Evolutionary conservation across 148 eudicot genomes (phyloP), one percentile per base, ranked within the genome.

Genomic region (Vaccinium vitisidaea): DNA sequence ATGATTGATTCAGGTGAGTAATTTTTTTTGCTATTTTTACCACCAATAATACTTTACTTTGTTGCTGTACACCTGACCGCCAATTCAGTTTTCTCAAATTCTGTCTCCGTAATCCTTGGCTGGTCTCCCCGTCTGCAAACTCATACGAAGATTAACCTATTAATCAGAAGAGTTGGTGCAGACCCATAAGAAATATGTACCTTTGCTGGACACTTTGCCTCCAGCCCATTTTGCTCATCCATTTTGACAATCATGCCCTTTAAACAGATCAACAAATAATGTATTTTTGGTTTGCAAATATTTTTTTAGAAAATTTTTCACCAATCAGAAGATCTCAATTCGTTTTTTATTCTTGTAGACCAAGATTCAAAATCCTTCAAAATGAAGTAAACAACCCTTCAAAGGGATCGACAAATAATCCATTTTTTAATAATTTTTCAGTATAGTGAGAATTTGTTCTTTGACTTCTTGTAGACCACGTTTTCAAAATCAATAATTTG

Each of bases 1-100:
- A 46, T 13, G 19, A 19, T 49, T 81, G 70, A 13, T 75, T 48
- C 58, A 58, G 80, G 84, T 83, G 73, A 58, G 81, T 58, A 58
- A 27, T 25, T 81, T 16, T 30, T 74, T 39, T 25, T n/a, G 67
- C 25, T 15, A 53, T 53, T 69, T 16, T 5, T 25, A 67, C 13
- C 6, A 52, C 39, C 23, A 9, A 76, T 77, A 46, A 58, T 21
- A 23, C 30, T 27, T 15, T 77, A 13, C 25, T 76, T 43, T 54
- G 27, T 52, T 21, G 36, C n/a, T 48, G 11, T 74, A 15, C 4
- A 36, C 39, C 16, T 36, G 11, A 14, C 5, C 3, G 7, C 48
- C 4, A 52, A 18, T 82, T 46, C 65, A 30, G 27, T 48, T 82
- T 27, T 49, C 75, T 67, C 30, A 71, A 53, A 27, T 50, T 13